Conservation (phyloP, 768 basidiomycete species). For the Termitomyces sp. region DNA sequence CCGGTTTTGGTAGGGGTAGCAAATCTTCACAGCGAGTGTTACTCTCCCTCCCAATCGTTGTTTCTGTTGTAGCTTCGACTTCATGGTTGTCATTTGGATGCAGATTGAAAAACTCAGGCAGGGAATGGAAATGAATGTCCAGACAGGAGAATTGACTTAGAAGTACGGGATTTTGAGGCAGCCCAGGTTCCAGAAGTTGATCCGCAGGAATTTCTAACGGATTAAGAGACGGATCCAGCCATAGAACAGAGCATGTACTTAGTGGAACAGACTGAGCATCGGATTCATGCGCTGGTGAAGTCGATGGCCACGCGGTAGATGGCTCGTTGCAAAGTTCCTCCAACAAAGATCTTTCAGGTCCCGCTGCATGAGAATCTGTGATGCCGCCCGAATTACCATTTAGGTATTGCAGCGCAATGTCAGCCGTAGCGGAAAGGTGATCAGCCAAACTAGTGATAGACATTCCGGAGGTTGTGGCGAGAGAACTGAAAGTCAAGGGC, state of each 20-base stretch:
- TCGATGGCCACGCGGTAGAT: conserved; percentile 1
- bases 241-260: conserved; percentile 14
- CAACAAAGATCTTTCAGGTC: conserved; percentile 1
- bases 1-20: not conserved
- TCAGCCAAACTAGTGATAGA: conserved; percentile 25
- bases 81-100: not conserved
- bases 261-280: not conserved
- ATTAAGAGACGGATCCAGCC: conserved; percentile 21
- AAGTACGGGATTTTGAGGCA: not conserved
- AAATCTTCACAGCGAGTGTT: not conserved
- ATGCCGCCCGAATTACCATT: conserved; percentile 1
- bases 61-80: not conserved
- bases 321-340: conserved; percentile 1
- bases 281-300: not conserved
- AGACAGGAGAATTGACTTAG: not conserved
- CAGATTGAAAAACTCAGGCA: not conserved
- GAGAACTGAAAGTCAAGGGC: conserved; percentile 17
- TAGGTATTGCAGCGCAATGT: conserved; percentile 25
- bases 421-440: conserved; percentile 29
- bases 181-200: not conserved
- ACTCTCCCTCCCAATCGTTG: not conserved
- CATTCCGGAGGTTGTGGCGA: conserved; percentile 26
- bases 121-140: not conserved
- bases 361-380: not conserved
- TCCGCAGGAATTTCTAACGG: conserved; percentile 30